A percentile compares a stretch with the other conserved stretches of the same genome.
These are phyloP conservation scores for Fusarium pseudonygamai DNA, from an alignment of 2,329 filamentous ascomycete species.

Conservation along the genomic window DNA sequence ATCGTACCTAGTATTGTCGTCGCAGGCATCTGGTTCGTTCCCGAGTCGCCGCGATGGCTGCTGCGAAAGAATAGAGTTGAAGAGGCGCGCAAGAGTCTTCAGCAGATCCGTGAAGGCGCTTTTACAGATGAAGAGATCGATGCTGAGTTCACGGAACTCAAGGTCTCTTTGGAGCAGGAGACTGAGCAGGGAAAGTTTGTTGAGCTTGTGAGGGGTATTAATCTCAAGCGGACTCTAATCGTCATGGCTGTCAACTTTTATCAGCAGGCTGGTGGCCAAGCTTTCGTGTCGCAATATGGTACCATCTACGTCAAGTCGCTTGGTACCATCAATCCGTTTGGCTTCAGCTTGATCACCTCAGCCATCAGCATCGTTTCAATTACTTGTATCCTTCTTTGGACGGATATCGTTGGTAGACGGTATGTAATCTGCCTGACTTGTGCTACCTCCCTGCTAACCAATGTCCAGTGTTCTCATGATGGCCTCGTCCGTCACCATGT, in stretches of 20 bases:
- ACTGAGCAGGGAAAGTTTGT: slow-evolving; percentile 23
- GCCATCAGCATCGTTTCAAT: slow-evolving; percentile 28
- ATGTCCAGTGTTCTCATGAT: slow-evolving; percentile 4
- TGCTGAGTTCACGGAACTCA: slow-evolving; percentile 19
- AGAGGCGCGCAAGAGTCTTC: slow-evolving; percentile 22
- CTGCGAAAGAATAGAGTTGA: slow-evolving; percentile 27
- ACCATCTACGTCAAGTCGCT: slow-evolving; percentile 35
- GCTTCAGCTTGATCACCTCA: slow-evolving; percentile 36
- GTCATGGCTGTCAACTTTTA: slow-evolving; percentile 28
- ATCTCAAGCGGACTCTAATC: slow-evolving; percentile 25
- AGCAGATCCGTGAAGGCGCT: slow-evolving; percentile 11
- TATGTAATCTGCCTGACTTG: background rate
- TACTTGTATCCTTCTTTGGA: background rate
- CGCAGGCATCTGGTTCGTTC: slow-evolving; percentile 31
- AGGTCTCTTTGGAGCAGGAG: slow-evolving; percentile 22
- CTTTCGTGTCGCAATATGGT: slow-evolving; percentile 36
- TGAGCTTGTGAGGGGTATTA: slow-evolving; percentile 18
- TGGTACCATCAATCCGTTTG: slow-evolving; percentile 41
- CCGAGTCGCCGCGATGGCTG: slow-evolving; percentile 42
- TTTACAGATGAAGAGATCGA: slow-evolving; percentile 35
- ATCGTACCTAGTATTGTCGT: slow-evolving; percentile 30
- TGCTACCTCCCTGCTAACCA: background rate
- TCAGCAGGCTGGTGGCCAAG: slow-evolving; percentile 35
- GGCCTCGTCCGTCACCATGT: slow-evolving; percentile 28
- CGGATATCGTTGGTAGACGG: slow-evolving; percentile 26